Evolutionary conservation across 1,284 basidiomycete species (phyloP).

Genomic region (Tilletiopsis washingtonensis): DNA sequence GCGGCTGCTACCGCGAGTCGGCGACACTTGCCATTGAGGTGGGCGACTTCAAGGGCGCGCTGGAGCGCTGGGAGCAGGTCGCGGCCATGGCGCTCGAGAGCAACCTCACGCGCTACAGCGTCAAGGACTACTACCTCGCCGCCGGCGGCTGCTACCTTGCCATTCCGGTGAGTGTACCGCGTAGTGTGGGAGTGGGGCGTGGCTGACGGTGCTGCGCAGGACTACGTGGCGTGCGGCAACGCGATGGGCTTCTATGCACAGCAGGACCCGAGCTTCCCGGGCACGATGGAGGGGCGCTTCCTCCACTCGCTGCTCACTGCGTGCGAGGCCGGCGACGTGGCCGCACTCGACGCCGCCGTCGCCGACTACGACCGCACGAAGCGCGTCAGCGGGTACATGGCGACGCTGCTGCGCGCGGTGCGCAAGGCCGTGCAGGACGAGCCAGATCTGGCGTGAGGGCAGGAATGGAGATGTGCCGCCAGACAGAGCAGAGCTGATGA

Average conservation of each 20-base stretch:
- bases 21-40: constrained; percentile 89
- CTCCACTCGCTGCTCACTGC: constrained; percentile 39
- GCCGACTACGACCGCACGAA: constrained; percentile 44
- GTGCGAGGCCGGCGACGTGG: constrained; percentile 38
- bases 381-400: constrained; percentile 41
- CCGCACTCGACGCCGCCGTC: constrained; percentile 33
- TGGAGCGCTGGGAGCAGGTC: constrained; percentile 81
- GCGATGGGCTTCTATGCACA: constrained; percentile 46
- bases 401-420: constrained; percentile 33
- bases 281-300: constrained; percentile 44
- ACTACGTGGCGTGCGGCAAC: constrained; percentile 38
- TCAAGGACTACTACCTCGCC: constrained; percentile 94
- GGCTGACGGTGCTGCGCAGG: constrained; percentile 10
- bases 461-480: no score
- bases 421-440: constrained; percentile 40
- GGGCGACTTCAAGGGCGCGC: constrained; percentile 74
- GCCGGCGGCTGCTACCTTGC: constrained; percentile 82
- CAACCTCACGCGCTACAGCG: constrained; percentile 90
- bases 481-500: no score
- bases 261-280: constrained; percentile 40
- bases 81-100: constrained; percentile 76
- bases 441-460: constrained; percentile 39
- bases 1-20: constrained; percentile 89
- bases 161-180: constrained; percentile 66
- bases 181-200: neutral